Percentiles rank a stretch among this genome's conserved stretches.
phyloP scores from a whole-genome alignment of 148 eudicot genomes.

The Fallopia convolvulus region DNA sequence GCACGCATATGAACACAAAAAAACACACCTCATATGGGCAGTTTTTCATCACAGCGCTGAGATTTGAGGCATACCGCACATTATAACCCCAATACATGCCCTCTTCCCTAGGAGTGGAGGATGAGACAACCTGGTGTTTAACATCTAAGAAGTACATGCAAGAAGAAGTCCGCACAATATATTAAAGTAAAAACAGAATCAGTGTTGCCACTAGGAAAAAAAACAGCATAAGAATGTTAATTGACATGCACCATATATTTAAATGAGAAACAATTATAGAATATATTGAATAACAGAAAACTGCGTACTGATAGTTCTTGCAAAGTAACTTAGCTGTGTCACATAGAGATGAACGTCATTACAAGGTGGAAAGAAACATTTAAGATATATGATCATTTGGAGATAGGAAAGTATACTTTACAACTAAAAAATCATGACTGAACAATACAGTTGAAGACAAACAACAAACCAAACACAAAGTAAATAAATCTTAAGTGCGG shows the following conservation, averaged over 20 bases:
- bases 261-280: background rate
- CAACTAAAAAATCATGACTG: background rate
- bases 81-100: slow-evolving; percentile 97
- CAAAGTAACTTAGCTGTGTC: background rate
- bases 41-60: slow-evolving; percentile 61
- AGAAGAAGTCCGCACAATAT: slow-evolving; percentile 8
- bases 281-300: background rate
- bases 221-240: background rate
- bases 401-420: background rate
- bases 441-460: background rate
- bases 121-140: slow-evolving; percentile 54
- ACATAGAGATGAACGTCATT: background rate
- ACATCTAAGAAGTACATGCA: slow-evolving; percentile 26
- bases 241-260: background rate
- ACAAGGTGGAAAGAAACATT: background rate
- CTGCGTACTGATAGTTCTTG: background rate
- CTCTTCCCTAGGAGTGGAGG: slow-evolving; percentile 60
- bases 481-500: background rate
- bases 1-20: slow-evolving; percentile 3
- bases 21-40: slow-evolving; percentile 89
- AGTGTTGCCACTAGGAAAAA: background rate
- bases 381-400: background rate
- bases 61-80: slow-evolving; percentile 84
- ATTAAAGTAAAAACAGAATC: background rate
- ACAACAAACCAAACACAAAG: background rate